Base-by-base conservation (phyloP, 225 moss, liverwort and hornwort species). In the Asterella californica region DNA sequence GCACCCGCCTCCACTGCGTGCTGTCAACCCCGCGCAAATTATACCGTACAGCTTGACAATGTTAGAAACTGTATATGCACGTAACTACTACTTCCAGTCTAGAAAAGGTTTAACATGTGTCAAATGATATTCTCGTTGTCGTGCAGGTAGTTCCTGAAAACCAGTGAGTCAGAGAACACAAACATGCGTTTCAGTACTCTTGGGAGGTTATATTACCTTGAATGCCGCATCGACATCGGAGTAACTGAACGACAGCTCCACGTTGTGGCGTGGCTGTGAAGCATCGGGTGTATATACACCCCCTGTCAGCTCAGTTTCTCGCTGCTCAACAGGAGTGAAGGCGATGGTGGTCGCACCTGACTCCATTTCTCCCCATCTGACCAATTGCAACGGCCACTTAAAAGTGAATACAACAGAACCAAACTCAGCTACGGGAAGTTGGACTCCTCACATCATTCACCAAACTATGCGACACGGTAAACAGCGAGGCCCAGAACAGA, bases 351-450 rank as follows among this genome's bases (percentile, higher is more conserved):
- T 92, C 17, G 82, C 61, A 72, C 94, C 96, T 1, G 94, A 88
- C 72, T 93, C 92, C 89, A 96, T 15, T 78, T 96, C 96, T 71
- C 84, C 74, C 96, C 94, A 96, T 64, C 93, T 96, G 81, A 42
- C 33, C 4, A 60, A 7, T 24, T n/a, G 17, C 46, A 37, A 71
- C 22, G 10, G 1, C 1, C 30, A 2, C 64, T 42, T 7, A 65
- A 33, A 33, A 65, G 64, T 27, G 42, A 75, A 81, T 87, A 91
- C 94, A 42, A 42, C 42, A 3, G 42, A 42, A 7, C 4, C 42
- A 42, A 42, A 42, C 42, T 2, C 42, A 42, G 4, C 42, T 2
- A 42, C 7, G 42, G 42, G 42, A 42, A 42, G 4, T 42, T 42
- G n/a, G n/a, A n/a, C n/a, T n/a, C n/a, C n/a, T n/a, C n/a, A n/a